Conservation (phyloP, 2,329 filamentous ascomycete species). For the Monosporascus cannonballus region DNA sequence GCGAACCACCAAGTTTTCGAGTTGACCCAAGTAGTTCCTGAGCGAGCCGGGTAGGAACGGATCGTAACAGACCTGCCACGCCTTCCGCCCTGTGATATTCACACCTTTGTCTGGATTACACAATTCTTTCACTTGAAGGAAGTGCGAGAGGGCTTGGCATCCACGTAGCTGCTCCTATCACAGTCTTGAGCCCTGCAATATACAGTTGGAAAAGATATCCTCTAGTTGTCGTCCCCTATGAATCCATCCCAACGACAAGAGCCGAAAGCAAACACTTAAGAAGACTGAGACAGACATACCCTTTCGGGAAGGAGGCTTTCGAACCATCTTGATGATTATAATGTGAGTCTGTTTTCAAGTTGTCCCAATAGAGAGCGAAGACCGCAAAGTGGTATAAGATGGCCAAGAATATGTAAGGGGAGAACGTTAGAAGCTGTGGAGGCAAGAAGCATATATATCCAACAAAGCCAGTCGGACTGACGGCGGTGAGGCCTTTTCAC, state of each 20-base stretch:
- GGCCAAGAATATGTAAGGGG: too few species aligned
- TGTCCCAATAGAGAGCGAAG: too few species aligned
- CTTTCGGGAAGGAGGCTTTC: conserved; percentile 51
- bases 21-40: background rate
- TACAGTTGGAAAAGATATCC: background rate
- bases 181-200: background rate
- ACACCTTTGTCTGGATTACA: background rate
- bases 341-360: too few species aligned
- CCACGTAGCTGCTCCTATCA: background rate
- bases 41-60: background rate
- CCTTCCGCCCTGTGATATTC: background rate
- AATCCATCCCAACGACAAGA: background rate
- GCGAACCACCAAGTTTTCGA: too few species aligned
- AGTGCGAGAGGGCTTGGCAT: background rate
- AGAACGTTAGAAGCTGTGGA: too few species aligned
- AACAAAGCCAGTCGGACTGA: too few species aligned
- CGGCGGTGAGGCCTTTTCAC: too few species aligned
- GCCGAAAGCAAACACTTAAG: conserved; percentile 2
- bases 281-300: conserved; percentile 47
- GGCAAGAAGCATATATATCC: too few species aligned
- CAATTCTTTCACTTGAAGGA: background rate
- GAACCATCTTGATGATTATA: conserved; percentile 36
- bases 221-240: background rate
- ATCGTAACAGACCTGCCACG: background rate
- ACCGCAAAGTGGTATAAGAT: too few species aligned